phyloP scores from a whole-genome alignment of 2,329 filamentous ascomycete genomes.

The Clonostachys rosea region DNA sequence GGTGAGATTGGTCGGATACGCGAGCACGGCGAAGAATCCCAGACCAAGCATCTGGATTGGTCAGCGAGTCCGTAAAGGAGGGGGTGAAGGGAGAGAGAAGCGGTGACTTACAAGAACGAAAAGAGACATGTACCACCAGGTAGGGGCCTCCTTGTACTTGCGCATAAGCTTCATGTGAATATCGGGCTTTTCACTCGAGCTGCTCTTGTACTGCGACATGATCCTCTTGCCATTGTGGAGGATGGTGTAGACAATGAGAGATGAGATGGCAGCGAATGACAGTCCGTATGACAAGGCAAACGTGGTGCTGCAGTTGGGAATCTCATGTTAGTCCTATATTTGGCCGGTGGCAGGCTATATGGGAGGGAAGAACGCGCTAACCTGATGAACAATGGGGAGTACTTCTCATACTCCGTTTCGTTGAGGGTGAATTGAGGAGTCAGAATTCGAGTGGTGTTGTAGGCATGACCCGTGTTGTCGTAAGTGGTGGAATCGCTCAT shows the following conservation, averaged over 20 bases:
- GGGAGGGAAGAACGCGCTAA: constrained; percentile 9
- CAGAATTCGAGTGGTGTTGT: constrained; percentile 62
- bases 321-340: too few species aligned
- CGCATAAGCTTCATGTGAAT: constrained; percentile 62
- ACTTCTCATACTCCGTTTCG: constrained; percentile 57
- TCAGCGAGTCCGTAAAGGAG: too few species aligned
- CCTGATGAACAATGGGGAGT: constrained; percentile 65
- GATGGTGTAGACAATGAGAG: constrained; percentile 63
- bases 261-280: constrained; percentile 67
- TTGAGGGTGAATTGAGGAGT: constrained; percentile 59
- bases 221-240: constrained; percentile 65
- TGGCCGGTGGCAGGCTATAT: background rate
- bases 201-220: constrained; percentile 56
- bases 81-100: too few species aligned
- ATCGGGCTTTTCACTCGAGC: constrained; percentile 55
- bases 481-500: constrained; percentile 69
- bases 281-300: constrained; percentile 68
- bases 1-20: constrained; percentile 61
- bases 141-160: constrained; percentile 58
- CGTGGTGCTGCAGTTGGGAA: constrained; percentile 49
- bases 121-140: constrained; percentile 59
- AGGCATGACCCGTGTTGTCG: constrained; percentile 61
- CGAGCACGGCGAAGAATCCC: constrained; percentile 49
- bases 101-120: constrained; percentile 43
- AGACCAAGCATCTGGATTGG: constrained; percentile 42